phyloP scores from a whole-genome alignment of 2,329 filamentous ascomycete genomes.

The Byssothecium circinans region DNA sequence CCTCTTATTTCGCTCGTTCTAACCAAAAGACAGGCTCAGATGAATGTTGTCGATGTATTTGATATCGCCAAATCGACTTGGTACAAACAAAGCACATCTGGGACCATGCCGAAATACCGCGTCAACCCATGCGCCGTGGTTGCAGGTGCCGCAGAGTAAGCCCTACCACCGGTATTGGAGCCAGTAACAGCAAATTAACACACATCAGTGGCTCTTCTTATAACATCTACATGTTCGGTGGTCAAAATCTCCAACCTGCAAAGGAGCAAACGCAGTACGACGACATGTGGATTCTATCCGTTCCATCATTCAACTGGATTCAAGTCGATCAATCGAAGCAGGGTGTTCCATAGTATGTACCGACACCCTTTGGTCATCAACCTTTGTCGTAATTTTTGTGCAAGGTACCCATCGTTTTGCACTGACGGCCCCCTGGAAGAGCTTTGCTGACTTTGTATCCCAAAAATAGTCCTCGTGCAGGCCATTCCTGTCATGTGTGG shows the following conservation, averaged over 20 bases:
- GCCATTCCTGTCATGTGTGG: constrained; percentile 76
- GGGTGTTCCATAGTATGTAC: constrained; percentile 46
- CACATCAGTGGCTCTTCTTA: constrained; percentile 64
- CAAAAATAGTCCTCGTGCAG: constrained; percentile 53
- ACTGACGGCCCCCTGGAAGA: too few species aligned
- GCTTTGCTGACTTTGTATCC: too few species aligned
- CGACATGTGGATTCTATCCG: constrained; percentile 77
- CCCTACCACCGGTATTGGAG: background rate
- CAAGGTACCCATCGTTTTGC: too few species aligned
- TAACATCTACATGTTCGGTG: constrained; percentile 77
- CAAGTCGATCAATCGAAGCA: constrained; percentile 58
- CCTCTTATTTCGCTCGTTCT: too few species aligned
- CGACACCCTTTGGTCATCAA: too few species aligned
- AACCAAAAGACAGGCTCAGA: constrained; percentile 53
- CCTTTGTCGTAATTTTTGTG: too few species aligned
- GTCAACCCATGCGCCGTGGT: constrained; percentile 73
- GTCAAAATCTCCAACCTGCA: constrained; percentile 69
- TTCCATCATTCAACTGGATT: constrained; percentile 82
- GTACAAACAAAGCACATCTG: constrained; percentile 72
- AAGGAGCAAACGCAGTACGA: constrained; percentile 63
- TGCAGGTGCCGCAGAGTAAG: constrained; percentile 66
- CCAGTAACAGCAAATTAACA: constrained; percentile 3
- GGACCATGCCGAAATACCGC: constrained; percentile 59
- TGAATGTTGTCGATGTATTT: constrained; percentile 78
- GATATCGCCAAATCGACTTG: constrained; percentile 70